These are phyloP conservation scores for Oryza glumipatula DNA, from an alignment of 176 grass and related monocot genomes.

Conservation along the genomic window DNA sequence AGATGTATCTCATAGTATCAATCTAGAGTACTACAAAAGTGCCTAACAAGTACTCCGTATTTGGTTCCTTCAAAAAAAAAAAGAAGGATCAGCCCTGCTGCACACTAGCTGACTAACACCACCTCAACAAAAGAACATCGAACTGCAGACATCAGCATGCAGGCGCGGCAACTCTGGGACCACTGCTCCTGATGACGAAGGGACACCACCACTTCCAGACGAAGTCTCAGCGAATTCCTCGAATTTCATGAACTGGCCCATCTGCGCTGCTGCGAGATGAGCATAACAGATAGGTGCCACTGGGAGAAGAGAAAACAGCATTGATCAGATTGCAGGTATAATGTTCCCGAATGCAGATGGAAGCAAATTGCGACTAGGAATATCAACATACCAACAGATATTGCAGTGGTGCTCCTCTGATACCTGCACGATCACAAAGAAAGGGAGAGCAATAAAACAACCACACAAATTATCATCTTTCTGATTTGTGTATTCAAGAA, in stretches of 20 bases:
- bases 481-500: neutral
- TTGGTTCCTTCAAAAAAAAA: constrained; percentile 29
- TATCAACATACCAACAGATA: constrained; percentile 69
- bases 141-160: constrained; percentile 75
- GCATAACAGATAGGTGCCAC: constrained; percentile 93
- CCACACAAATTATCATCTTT: neutral
- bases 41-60: neutral
- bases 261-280: constrained; percentile 80
- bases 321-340: constrained; percentile 7
- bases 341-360: neutral
- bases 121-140: constrained; percentile 94
- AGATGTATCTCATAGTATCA: neutral
- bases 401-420: constrained; percentile 95
- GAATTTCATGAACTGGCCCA: constrained; percentile 84
- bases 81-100: constrained; percentile 7
- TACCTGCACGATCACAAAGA: constrained; percentile 54
- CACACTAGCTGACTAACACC: constrained; percentile 2
- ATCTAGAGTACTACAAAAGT: neutral
- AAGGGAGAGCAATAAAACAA: neutral
- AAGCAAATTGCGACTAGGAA: neutral
- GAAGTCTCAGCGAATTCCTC: constrained; percentile 65
- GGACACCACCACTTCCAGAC: constrained; percentile 47
- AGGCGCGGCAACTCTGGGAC: constrained; percentile 77
- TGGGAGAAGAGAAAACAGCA: constrained; percentile 44
- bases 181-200: constrained; percentile 28